Percentiles rank a stretch among this genome's conserved stretches.
phyloP scores from a whole-genome alignment of 306 rosid species.

The Ormosia semicastrata region DNA sequence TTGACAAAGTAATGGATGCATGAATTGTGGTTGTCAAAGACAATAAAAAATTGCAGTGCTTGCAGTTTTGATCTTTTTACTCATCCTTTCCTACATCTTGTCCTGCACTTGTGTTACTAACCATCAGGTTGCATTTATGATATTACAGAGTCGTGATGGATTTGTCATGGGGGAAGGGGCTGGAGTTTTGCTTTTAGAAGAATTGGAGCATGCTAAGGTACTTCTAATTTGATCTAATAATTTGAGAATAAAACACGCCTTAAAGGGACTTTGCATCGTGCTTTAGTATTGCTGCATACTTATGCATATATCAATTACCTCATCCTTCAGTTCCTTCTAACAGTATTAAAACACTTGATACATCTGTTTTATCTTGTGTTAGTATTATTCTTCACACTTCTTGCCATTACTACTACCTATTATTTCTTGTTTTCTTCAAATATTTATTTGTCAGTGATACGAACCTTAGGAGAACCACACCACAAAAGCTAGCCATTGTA shows the following conservation, averaged over 20 bases:
- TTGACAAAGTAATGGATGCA: background rate
- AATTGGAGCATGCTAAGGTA: slow-evolving; percentile 97
- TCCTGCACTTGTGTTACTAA: slow-evolving; percentile 26
- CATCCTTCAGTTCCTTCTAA: slow-evolving; percentile 12
- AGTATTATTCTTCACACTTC: slow-evolving; percentile 2
- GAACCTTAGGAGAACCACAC: no score
- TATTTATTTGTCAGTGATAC: slow-evolving; percentile 4
- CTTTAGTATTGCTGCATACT: background rate
- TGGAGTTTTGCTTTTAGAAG: slow-evolving; percentile 92
- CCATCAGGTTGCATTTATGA: slow-evolving; percentile 26
- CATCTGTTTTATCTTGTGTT: background rate
- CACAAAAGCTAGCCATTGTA: no score
- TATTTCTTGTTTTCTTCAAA: background rate
- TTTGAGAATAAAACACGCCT: background rate
- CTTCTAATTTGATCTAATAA: slow-evolving; percentile 8
- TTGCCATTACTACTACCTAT: background rate
- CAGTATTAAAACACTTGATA: background rate
- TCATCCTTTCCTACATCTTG: slow-evolving; percentile 15
- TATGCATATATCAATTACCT: background rate
- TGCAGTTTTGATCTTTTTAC: background rate
- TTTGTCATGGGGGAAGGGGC: slow-evolving; percentile 99
- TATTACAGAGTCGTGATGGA: slow-evolving; percentile 91
- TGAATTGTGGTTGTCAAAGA: slow-evolving; percentile 5
- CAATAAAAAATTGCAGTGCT: background rate
- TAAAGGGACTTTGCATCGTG: background rate